phyloP scores from a whole-genome alignment of 2,329 filamentous ascomycete genomes.

The Myrmaecium sp. region DNA sequence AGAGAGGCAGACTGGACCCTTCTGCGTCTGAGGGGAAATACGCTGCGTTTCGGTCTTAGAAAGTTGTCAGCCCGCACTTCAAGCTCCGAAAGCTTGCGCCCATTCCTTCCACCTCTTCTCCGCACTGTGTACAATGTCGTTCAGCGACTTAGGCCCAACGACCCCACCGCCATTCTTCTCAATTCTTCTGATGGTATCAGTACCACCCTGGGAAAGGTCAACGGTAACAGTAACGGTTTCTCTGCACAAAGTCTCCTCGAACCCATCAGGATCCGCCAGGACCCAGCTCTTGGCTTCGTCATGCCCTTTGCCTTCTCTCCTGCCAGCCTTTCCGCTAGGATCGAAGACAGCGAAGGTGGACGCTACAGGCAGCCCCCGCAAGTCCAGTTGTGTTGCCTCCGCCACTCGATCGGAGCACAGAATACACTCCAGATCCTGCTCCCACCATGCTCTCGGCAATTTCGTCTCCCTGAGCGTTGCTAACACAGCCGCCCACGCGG shows the following conservation, averaged over 20 bases:
- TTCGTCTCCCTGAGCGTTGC: constrained; percentile 65
- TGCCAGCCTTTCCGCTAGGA: constrained; percentile 19
- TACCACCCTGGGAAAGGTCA: constrained; percentile 33
- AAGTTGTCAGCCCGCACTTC: too few relatives aligned
- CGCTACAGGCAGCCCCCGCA: constrained; percentile 55
- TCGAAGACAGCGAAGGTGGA: constrained; percentile 65
- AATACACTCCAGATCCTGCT: constrained; percentile 61
- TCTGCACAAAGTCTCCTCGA: constrained; percentile 72
- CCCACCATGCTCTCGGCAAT: constrained; percentile 67
- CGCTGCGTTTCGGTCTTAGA: too few relatives aligned
- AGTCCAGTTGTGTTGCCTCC: constrained; percentile 36
- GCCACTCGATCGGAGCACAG: constrained; percentile 50
- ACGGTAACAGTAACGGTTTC: constrained; percentile 75
- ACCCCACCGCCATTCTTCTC: constrained; percentile 71
- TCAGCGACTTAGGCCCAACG: constrained; percentile 47
- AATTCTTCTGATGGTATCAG: constrained; percentile 59
- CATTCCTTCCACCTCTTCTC: constrained; percentile 48
- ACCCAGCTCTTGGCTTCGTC: constrained; percentile 40
- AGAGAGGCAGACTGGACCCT: too few relatives aligned
- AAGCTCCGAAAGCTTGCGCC: too few relatives aligned
- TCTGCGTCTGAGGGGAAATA: too few relatives aligned
- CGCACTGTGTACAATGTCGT: constrained; percentile 40
- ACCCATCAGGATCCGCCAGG: constrained; percentile 71
- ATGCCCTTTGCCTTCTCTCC: constrained; percentile 8
- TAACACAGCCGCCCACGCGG: constrained; percentile 69